phyloP scores from a whole-genome alignment of 1,284 basidiomycete genomes.

The Ceratobasidium sp. region DNA sequence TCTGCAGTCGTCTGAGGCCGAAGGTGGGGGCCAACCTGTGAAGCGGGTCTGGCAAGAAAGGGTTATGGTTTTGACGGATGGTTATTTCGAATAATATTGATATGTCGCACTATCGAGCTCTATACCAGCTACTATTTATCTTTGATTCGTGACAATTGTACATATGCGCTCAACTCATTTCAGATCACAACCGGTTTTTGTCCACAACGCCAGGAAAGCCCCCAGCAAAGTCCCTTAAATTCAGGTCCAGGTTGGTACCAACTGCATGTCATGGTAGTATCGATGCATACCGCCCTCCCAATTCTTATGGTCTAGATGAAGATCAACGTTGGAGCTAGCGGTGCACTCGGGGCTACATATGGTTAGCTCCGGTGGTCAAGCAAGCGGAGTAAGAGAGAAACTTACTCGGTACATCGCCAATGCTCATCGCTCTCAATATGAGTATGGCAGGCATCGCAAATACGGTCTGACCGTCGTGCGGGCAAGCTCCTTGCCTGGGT shows the following conservation, averaged over 20 bases:
- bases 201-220: background rate
- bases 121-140: background rate
- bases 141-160: background rate
- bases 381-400: background rate
- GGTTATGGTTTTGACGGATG: conserved; percentile 18
- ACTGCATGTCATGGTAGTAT: background rate
- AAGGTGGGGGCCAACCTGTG: conserved; percentile 15
- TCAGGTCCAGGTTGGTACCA: background rate
- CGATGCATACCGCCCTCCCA: conserved; percentile 4
- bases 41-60: conserved; percentile 23
- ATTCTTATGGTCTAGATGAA: conserved; percentile 10
- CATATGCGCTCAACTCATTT: conserved; percentile 18
- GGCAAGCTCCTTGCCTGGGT: background rate
- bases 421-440: conserved; percentile 7
- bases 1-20: conserved; percentile 32
- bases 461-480: background rate
- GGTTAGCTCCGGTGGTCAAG: background rate
- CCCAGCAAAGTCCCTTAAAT: background rate
- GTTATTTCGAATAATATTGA: conserved; percentile 20
- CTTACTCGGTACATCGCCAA: conserved; percentile 29
- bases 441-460: conserved; percentile 10
- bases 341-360: conserved; percentile 12
- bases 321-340: conserved; percentile 2
- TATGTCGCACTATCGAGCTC: background rate
- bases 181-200: background rate